Conservation (phyloP, 805 yeast genomes). For the Naumovozyma castellii region DNA sequence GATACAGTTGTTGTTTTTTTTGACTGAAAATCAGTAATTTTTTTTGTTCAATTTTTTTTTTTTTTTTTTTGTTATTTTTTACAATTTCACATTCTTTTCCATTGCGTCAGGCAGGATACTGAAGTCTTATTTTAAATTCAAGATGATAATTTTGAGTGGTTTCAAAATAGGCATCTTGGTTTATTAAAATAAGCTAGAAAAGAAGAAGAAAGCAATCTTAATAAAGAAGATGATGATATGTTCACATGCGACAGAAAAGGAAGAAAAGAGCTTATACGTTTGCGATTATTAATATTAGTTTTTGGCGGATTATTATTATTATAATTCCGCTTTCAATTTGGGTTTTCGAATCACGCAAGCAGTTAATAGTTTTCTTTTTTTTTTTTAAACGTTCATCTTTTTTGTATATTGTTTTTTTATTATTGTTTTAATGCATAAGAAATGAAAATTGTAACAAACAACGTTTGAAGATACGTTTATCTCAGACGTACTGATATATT, state of each 20-base stretch:
- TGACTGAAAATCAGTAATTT: no score
- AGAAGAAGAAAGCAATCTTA: background rate
- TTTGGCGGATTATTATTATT: no score
- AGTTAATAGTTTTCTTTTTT: background rate
- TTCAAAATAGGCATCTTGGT: background rate
- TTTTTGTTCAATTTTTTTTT: slow-evolving; percentile 6
- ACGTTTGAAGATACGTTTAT: no score
- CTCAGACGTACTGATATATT: no score
- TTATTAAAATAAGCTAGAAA: background rate
- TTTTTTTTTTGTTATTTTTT: slow-evolving; percentile 9
- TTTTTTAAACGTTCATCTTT: background rate
- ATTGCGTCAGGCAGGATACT: background rate
- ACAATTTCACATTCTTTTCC: background rate
- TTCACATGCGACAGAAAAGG: background rate
- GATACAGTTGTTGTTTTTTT: no score
- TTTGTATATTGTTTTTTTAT: background rate
- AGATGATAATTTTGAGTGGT: background rate
- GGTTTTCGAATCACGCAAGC: background rate
- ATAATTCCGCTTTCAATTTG: background rate
- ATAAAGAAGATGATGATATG: background rate
- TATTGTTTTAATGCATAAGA: background rate
- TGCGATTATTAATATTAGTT: no score
- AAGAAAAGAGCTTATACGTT: background rate
- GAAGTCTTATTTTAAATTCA: background rate
- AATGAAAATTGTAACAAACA: background rate